Percentiles rank a stretch among this genome's conserved stretches.
Conservation (phyloP, 371 early-diverging fungal species). For the Mucor irregularis region DNA sequence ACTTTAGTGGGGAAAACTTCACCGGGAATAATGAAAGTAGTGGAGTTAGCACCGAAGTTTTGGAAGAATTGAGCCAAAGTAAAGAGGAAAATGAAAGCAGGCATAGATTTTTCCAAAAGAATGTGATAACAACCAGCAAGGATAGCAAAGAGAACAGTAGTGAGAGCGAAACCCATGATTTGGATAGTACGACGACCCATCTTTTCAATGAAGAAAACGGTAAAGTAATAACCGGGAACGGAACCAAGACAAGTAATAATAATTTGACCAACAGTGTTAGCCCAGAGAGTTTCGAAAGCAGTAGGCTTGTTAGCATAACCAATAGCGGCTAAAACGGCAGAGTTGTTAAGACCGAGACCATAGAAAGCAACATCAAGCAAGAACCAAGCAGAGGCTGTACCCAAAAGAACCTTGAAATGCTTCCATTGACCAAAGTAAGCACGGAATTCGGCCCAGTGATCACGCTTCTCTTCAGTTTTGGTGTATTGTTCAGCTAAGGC, state of each 20-base stretch:
- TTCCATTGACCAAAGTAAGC: conserved; percentile 79
- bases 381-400: conserved; percentile 82
- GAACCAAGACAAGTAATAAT: conserved; percentile 83
- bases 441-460: conserved; percentile 66
- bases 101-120: conserved; percentile 55
- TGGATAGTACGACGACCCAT: conserved; percentile 84
- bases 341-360: conserved; percentile 83
- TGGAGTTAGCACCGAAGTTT: conserved; percentile 92
- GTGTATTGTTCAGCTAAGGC: conserved; percentile 40
- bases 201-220: conserved; percentile 77
- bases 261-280: conserved; percentile 75
- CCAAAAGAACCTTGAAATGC: conserved; percentile 77
- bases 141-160: conserved; percentile 73
- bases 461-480: conserved; percentile 46
- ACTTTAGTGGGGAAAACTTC: conserved; percentile 91
- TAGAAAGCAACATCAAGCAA: conserved; percentile 88
- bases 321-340: conserved; percentile 71
- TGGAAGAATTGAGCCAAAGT: conserved; percentile 78
- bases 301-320: conserved; percentile 59
- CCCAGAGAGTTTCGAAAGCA: conserved; percentile 58
- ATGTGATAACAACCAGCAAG: conserved; percentile 70
- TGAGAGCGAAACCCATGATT: conserved; percentile 73
- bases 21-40: conserved; percentile 89
- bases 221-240: conserved; percentile 88
- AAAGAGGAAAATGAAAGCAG: conserved; percentile 73